Evolutionary conservation across 164 flowering plant genomes (phyloP), one percentile per base, ranked within the genome.

Genomic region (Tetrastigma voinierianum): DNA sequence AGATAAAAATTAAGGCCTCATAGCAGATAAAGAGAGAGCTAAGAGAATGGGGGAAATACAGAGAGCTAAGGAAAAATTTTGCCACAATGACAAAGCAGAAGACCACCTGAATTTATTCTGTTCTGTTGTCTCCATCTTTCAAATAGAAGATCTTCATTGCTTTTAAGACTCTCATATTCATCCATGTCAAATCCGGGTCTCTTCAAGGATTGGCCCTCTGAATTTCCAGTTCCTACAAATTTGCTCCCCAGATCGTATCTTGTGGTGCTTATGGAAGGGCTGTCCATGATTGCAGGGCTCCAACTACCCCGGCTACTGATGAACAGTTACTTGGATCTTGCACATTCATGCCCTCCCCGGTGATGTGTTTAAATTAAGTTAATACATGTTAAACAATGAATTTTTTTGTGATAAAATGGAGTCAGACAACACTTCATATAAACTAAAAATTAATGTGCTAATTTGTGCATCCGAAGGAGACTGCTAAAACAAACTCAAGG

Each of bases 231-330:
- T 67, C 62, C 79, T 51, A 59, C 67, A 59, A 48, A 64, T 62
- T 46, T 72, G 68, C 59, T 75, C 58, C 56, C 46, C 1, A 14
- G 11, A 32, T 59, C 69, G 62, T 72, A 72, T 53, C 67, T 74
- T 7, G 65, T 43, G n/a, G n/a, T n/a, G 20, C 54, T 46, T 47
- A 54, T 24, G 11, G 76, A 58, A 51, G 53, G 64, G 67, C 71
- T 72, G 46, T 70, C 58, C 14, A 55, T 57, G 17, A 65, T 16
- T 51, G 71, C 83, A 11, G 88, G 90, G 72, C 87, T 91, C 80
- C 88, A 88, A 75, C 93, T 87, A 20, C 85, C 89, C 1, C 57
- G 83, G 74, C 93, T 85, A 79, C 91, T 87, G 12, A 48, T 68
- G 7, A 66, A 65, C 63, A 32, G 49, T 65, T 71, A 55, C 78